These are phyloP conservation scores for Candida hispaniensis DNA, from an alignment of 805 yeast genomes.

Conservation along the genomic window DNA sequence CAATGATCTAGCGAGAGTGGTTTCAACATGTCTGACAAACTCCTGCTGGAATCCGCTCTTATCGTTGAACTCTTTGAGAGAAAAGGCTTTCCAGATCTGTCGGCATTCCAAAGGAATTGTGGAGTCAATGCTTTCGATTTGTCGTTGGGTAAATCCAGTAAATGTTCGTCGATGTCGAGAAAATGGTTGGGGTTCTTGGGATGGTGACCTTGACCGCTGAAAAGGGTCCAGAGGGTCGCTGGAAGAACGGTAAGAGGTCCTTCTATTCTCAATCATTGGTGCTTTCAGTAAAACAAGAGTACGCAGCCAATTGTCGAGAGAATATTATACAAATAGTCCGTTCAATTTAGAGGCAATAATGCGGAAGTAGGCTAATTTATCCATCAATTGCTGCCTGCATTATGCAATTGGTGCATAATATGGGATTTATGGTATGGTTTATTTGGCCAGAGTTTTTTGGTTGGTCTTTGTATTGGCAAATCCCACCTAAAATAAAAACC, in stretches of 20 bases:
- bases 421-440: too few relatives aligned
- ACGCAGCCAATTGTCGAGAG: too few relatives aligned
- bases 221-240: constrained; percentile 14
- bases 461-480: too few relatives aligned
- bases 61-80: constrained; percentile 40
- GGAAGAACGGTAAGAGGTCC: constrained; percentile 10
- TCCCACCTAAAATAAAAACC: too few relatives aligned
- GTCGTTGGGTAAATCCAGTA: constrained; percentile 87
- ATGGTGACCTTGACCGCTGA: constrained; percentile 2
- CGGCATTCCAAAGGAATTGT: constrained; percentile 71
- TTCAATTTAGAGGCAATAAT: too few relatives aligned
- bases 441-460: too few relatives aligned
- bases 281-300: too few relatives aligned
- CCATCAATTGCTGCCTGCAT: too few relatives aligned
- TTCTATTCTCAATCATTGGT: neutral
- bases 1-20: constrained; percentile 80
- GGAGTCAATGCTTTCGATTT: constrained; percentile 71
- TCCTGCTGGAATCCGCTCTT: constrained; percentile 51
- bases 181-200: constrained; percentile 8
- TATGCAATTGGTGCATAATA: too few relatives aligned
- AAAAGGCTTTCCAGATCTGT: constrained; percentile 63
- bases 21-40: constrained; percentile 80
- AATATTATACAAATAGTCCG: too few relatives aligned
- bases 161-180: constrained; percentile 44
- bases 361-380: too few relatives aligned